phyloP scores from a whole-genome alignment of 257 asterid species.

The Eucommia ulmoides region DNA sequence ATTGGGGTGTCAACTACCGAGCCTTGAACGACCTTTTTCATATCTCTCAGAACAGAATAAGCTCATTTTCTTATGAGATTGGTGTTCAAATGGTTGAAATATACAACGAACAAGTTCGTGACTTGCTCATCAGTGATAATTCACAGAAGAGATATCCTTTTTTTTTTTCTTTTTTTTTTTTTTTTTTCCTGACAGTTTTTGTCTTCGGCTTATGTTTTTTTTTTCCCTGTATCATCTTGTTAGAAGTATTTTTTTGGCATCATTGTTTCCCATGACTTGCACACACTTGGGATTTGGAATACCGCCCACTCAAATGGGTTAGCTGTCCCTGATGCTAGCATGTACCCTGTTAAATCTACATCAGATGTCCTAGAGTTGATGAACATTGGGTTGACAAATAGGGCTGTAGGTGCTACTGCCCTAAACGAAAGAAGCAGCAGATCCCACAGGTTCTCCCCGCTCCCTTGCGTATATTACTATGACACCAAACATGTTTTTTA shows the following conservation, averaged over 20 bases:
- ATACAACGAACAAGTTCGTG: conserved; percentile 93
- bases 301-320: conserved; percentile 89
- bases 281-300: conserved; percentile 92
- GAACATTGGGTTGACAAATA: conserved; percentile 71
- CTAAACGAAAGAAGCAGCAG: conserved; percentile 94
- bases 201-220: conserved; percentile 2
- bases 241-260: conserved; percentile 5
- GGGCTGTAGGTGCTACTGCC: conserved; percentile 93
- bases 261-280: conserved; percentile 62
- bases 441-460: conserved; percentile 99
- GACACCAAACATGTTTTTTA: too few species aligned
- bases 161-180: conserved; percentile 1
- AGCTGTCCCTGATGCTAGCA: conserved; percentile 95
- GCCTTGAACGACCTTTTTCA: conserved; percentile 89
- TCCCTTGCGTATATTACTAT: too few species aligned
- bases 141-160: conserved; percentile 89
- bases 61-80: conserved; percentile 63
- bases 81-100: conserved; percentile 97
- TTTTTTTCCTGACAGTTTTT: conserved; percentile 7
- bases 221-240: conserved; percentile 1
- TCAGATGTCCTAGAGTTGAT: conserved; percentile 74
- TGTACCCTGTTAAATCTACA: conserved; percentile 80
- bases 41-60: conserved; percentile 61
- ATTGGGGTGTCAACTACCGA: conserved; percentile 95
- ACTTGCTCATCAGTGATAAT: conserved; percentile 50